Percentiles rank a stretch among this genome's conserved stretches.
These are phyloP conservation scores for Fusarium tjaetaba DNA, from an alignment of 2,329 filamentous ascomycete species.

Conservation along the genomic window DNA sequence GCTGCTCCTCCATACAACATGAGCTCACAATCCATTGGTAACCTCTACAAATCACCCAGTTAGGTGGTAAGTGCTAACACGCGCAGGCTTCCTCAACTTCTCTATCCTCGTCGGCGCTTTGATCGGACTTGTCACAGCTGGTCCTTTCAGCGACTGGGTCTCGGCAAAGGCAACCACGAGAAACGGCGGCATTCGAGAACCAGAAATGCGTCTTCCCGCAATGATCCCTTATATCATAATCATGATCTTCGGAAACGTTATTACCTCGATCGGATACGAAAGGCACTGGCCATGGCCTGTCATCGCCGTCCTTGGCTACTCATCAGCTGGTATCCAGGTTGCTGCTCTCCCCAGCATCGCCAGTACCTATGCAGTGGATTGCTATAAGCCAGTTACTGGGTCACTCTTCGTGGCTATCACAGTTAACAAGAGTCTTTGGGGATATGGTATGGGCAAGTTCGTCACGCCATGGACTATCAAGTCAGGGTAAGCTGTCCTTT, in stretches of 20 bases:
- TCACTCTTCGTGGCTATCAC: slow-evolving; percentile 1
- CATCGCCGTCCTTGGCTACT: slow-evolving; percentile 1
- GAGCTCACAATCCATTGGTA: background rate
- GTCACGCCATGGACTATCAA: slow-evolving; percentile 8
- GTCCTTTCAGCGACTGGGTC: slow-evolving; percentile 1
- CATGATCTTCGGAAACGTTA: slow-evolving; percentile 2
- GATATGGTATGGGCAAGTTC: background rate
- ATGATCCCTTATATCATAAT: background rate
- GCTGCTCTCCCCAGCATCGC: background rate
- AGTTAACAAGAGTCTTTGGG: background rate
- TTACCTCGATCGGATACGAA: background rate
- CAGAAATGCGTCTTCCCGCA: background rate
- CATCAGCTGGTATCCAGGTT: background rate
- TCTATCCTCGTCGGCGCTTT: background rate
- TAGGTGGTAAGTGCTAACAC: too few species aligned
- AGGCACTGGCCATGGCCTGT: background rate
- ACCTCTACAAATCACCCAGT: too few species aligned
- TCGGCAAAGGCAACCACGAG: background rate
- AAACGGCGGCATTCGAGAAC: slow-evolving; percentile 3
- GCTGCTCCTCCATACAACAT: slow-evolving; percentile 1
- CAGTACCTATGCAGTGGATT: background rate
- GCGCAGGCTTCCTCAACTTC: slow-evolving; percentile 7
- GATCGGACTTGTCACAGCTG: background rate
- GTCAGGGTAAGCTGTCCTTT: background rate
- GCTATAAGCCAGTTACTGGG: background rate